Evolutionary conservation across 2,329 filamentous ascomycete genomes (phyloP).

Genomic region (Eutypa lata): DNA sequence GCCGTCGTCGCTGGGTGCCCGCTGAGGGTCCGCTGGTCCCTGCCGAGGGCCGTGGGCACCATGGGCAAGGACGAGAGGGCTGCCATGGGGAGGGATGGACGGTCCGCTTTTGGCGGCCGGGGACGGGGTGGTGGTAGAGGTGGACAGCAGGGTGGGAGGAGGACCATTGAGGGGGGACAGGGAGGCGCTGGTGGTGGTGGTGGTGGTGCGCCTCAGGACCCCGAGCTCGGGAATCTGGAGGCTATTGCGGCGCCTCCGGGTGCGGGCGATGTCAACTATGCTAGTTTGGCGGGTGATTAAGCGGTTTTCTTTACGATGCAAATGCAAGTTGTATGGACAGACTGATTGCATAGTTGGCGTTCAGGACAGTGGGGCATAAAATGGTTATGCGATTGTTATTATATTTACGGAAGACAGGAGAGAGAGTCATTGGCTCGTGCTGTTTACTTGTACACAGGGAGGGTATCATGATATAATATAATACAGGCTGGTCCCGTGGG

Average conservation of each 20-base stretch:
- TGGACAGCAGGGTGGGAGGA: slow-evolving; percentile 29
- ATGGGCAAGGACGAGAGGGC: slow-evolving; percentile 84
- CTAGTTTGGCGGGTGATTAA: slow-evolving; percentile 80
- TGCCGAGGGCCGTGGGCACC: slow-evolving; percentile 85
- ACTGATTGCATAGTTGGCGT: background rate
- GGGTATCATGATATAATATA: slow-evolving; percentile 24
- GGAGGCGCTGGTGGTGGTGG: slow-evolving; percentile 26
- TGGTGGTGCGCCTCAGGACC: slow-evolving; percentile 17
- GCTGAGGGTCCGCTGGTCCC: slow-evolving; percentile 85
- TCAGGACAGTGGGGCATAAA: too few relatives aligned
- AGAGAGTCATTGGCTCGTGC: slow-evolving; percentile 11
- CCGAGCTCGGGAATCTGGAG: slow-evolving; percentile 31
- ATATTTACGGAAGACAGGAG: background rate
- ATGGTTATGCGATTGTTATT: slow-evolving; percentile 1
- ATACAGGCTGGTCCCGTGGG: slow-evolving; percentile 13
- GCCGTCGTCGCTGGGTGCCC: slow-evolving; percentile 90
- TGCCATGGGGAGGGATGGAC: slow-evolving; percentile 76
- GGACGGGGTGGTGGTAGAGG: too few relatives aligned
- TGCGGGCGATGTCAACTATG: slow-evolving; percentile 74
- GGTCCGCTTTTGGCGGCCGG: slow-evolving; percentile 49
- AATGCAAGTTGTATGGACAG: too few relatives aligned
- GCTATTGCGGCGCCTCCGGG: slow-evolving; percentile 77
- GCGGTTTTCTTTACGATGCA: slow-evolving; percentile 8
- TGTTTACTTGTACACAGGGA: slow-evolving; percentile 15
- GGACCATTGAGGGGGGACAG: slow-evolving; percentile 28